Conservation (phyloP, 2,329 filamentous ascomycete species). For the Fusarium brevicatenulatum region DNA sequence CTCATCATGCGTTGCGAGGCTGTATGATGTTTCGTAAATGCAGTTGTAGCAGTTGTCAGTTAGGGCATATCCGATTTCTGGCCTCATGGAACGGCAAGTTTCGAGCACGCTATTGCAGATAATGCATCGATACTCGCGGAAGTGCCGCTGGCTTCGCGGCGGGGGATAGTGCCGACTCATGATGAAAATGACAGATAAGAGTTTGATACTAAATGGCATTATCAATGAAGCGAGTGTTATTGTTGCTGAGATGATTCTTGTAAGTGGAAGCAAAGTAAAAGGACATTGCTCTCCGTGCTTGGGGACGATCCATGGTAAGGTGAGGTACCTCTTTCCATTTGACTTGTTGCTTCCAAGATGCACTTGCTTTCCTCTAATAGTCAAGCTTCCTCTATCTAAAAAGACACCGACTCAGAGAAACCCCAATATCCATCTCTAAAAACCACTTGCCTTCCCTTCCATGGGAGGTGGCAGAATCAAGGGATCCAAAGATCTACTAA, state of each 20-base stretch:
- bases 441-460: not conserved
- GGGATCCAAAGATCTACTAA: not conserved
- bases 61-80: not conserved
- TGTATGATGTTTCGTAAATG: not conserved
- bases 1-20: not conserved
- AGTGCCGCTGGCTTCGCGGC: not conserved
- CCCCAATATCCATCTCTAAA: not conserved
- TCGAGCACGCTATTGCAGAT: not conserved
- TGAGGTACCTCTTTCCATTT: not conserved
- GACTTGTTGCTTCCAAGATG: not conserved
- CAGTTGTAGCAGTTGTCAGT: not conserved
- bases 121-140: not conserved
- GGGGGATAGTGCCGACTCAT: not conserved
- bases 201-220: not conserved
- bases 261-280: not conserved
- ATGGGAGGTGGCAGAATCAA: not conserved
- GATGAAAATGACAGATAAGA: not conserved
- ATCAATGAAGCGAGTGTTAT: not conserved
- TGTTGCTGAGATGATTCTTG: not conserved
- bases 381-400: not conserved
- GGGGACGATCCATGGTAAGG: not conserved
- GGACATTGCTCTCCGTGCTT: not conserved
- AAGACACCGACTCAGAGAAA: not conserved
- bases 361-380: not conserved
- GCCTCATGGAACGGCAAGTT: not conserved